These are phyloP conservation scores for Rhizomucor miehei DNA, from an alignment of 371 early-diverging fungal genomes.

Conservation along the genomic window DNA sequence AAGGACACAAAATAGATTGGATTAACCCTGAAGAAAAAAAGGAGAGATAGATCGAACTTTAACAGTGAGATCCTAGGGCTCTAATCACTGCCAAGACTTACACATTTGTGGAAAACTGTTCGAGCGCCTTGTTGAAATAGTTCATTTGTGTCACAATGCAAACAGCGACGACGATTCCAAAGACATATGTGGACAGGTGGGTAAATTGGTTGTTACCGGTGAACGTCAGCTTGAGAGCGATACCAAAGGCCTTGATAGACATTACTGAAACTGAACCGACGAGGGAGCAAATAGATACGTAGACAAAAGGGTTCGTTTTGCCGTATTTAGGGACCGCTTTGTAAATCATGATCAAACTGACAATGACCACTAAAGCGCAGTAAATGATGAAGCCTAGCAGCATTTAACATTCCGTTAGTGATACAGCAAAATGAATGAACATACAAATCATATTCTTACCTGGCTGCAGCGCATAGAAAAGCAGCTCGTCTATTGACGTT, in stretches of 20 bases:
- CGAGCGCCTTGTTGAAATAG: conserved; percentile 94
- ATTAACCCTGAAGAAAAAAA: conserved; percentile 58
- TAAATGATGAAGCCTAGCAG: conserved; percentile 75
- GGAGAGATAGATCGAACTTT: too few relatives aligned
- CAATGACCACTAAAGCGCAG: conserved; percentile 57
- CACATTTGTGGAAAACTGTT: conserved; percentile 85
- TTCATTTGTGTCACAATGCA: conserved; percentile 91
- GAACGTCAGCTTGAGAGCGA: conserved; percentile 88
- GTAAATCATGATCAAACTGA: conserved; percentile 72
- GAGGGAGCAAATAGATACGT: conserved; percentile 84
- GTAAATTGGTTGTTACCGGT: conserved; percentile 88
- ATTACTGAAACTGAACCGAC: conserved; percentile 89
- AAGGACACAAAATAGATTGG: conserved; percentile 93
- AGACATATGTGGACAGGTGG: conserved; percentile 82
- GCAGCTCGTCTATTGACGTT: conserved; percentile 59
- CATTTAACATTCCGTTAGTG: too few relatives aligned
- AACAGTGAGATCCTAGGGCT: too few relatives aligned
- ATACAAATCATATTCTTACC: conserved; percentile 31
- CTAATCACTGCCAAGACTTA: conserved; percentile 40
- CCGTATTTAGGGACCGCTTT: conserved; percentile 79
- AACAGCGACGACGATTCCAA: conserved; percentile 71
- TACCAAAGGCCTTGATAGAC: conserved; percentile 89
- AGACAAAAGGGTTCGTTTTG: conserved; percentile 74
- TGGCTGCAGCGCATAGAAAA: conserved; percentile 68
- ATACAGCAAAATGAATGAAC: too few relatives aligned